Conservation (phyloP, 2,329 filamentous ascomycete species). For the Diplodia corticola region DNA sequence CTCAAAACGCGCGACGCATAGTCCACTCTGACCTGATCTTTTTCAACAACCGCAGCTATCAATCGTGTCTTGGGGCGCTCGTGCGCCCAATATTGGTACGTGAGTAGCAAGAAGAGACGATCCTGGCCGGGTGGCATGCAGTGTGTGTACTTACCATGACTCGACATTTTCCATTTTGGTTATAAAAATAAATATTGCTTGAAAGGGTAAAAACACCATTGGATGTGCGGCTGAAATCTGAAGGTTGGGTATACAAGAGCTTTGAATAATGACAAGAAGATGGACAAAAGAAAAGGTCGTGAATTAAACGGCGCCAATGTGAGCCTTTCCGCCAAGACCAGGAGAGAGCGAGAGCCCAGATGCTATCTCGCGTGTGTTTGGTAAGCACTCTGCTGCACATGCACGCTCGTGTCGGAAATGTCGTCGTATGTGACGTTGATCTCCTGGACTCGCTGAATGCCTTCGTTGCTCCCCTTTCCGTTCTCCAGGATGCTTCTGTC, state of each 20-base stretch:
- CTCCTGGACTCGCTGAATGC: conserved; percentile 23
- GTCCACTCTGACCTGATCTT: background rate
- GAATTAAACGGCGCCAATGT: background rate
- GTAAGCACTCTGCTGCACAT: background rate
- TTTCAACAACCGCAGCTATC: too few relatives aligned
- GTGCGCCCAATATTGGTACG: too few relatives aligned
- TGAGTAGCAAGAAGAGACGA: too few relatives aligned
- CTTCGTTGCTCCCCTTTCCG: background rate
- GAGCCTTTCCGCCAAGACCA: background rate
- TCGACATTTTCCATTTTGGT: background rate
- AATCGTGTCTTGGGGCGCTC: too few relatives aligned
- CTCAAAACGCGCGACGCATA: background rate
- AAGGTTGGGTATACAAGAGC: background rate
- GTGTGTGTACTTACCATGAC: background rate
- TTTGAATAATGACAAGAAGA: background rate
- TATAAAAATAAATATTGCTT: background rate
- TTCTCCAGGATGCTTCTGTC: conserved; percentile 26
- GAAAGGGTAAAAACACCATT: background rate
- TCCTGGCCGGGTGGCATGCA: too few relatives aligned
- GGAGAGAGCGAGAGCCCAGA: background rate
- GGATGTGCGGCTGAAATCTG: background rate
- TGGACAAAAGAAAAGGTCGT: background rate
- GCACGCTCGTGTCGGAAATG: background rate
- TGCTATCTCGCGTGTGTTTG: background rate
- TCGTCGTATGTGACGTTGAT: conserved; percentile 22